phyloP scores from a whole-genome alignment of 495 filamentous ascomycete species.

The Aspergillus affinis region DNA sequence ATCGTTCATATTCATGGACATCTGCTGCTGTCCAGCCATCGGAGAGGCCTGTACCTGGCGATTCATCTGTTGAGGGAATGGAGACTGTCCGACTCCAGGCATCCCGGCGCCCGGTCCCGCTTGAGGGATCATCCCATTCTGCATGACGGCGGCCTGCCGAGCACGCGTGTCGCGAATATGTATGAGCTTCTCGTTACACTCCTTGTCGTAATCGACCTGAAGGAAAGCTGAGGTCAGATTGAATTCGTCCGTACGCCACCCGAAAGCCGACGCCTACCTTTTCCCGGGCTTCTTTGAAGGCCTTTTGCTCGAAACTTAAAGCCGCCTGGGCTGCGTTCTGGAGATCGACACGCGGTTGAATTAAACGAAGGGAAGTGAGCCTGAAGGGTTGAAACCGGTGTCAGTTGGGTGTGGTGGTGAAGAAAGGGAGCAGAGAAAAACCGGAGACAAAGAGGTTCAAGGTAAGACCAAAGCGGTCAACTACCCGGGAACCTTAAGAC shows the following conservation, averaged over 20 bases:
- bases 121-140: conserved; percentile 48
- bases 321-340: conserved; percentile 43
- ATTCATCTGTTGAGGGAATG: conserved; percentile 54
- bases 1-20: conserved; percentile 48
- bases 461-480: neutral
- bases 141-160: conserved; percentile 44
- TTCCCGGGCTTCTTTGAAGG: conserved; percentile 46
- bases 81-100: conserved; percentile 37
- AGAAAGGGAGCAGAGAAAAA: conserved; percentile 10
- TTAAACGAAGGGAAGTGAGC: conserved; percentile 50
- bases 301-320: conserved; percentile 47
- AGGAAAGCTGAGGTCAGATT: conserved; percentile 1
- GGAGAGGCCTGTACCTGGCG: conserved; percentile 53
- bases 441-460: neutral
- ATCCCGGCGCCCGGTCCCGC: conserved; percentile 23
- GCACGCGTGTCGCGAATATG: conserved; percentile 49
- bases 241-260: neutral
- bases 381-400: conserved; percentile 21
- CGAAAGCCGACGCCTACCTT: conserved; percentile 32
- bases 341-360: conserved; percentile 47
- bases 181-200: conserved; percentile 47
- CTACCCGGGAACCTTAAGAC: conserved; percentile 2
- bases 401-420: conserved; percentile 9
- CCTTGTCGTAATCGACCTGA: conserved; percentile 48
- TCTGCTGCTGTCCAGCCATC: conserved; percentile 43